Percentiles rank a stretch among this genome's conserved stretches.
Conservation (phyloP, 2,329 filamentous ascomycete species). For the Paraphaeosphaeria sporulosa region DNA sequence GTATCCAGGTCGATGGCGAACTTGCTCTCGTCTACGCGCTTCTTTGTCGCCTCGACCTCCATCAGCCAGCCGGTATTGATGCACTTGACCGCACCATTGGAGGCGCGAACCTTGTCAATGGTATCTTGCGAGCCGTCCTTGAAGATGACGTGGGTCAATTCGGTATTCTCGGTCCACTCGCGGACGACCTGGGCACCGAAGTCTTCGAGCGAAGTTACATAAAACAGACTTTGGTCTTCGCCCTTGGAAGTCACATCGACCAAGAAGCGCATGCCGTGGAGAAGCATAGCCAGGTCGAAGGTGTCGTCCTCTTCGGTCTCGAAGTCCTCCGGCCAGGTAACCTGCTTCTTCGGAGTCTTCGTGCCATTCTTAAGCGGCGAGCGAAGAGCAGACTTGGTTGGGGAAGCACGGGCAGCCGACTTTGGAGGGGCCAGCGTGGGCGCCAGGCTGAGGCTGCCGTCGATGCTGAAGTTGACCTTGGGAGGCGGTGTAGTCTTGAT, state of each 20-base stretch:
- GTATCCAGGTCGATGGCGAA: constrained; percentile 42
- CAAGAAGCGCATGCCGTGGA: constrained; percentile 74
- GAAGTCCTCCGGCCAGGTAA: constrained; percentile 39
- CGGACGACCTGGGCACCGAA: constrained; percentile 85
- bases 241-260: constrained; percentile 86
- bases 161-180: constrained; percentile 68
- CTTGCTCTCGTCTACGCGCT: constrained; percentile 40
- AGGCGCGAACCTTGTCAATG: constrained; percentile 79
- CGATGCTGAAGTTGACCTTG: background rate
- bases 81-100: constrained; percentile 78
- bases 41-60: constrained; percentile 58
- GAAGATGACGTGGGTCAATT: constrained; percentile 88
- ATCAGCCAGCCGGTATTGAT: constrained; percentile 89
- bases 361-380: constrained; percentile 44
- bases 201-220: constrained; percentile 77
- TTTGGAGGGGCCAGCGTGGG: constrained; percentile 18
- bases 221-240: constrained; percentile 65
- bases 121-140: constrained; percentile 86
- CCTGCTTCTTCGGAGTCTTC: constrained; percentile 48
- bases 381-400: constrained; percentile 43
- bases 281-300: constrained; percentile 33
- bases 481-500: background rate
- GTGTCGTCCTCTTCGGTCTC: constrained; percentile 29
- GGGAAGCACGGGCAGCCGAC: constrained; percentile 26
- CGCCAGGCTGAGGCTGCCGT: constrained; percentile 2